Evolutionary conservation across 1,284 basidiomycete genomes (phyloP).

Genomic region (Ganoderma boninense): DNA sequence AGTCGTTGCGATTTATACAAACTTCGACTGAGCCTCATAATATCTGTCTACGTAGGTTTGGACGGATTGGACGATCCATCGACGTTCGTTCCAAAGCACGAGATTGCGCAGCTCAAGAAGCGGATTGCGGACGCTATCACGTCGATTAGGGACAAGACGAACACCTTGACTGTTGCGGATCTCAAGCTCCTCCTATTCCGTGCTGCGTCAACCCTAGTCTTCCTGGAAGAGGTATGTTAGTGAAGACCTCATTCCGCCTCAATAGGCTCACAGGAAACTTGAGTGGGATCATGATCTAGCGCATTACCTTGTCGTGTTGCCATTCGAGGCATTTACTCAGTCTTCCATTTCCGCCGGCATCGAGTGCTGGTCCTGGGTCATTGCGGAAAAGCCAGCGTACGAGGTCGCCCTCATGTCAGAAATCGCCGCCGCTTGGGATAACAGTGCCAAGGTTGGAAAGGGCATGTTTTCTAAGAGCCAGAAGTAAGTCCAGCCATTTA

Average conservation of each 20-base stretch:
- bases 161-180: conserved; percentile 79
- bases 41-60: not conserved
- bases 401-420: conserved; percentile 86
- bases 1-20: conserved; percentile 16
- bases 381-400: conserved; percentile 84
- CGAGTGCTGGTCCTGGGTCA: conserved; percentile 97
- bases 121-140: conserved; percentile 76
- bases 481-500: conserved; percentile 63
- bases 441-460: conserved; percentile 78
- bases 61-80: conserved; percentile 20
- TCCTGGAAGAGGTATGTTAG: conserved; percentile 64
- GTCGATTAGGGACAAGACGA: conserved; percentile 77
- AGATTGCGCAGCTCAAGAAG: conserved; percentile 56
- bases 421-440: conserved; percentile 88
- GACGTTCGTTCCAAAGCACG: conserved; percentile 35
- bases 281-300: conserved; percentile 89
- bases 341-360: conserved; percentile 87
- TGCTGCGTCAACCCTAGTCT: conserved; percentile 83
- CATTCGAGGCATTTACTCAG: conserved; percentile 91
- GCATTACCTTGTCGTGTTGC: conserved; percentile 88
- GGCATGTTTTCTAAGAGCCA: conserved; percentile 86
- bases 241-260: not conserved
- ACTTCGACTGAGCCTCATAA: not conserved
- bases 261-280: conserved; percentile 2
- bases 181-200: conserved; percentile 89